phyloP scores from a whole-genome alignment of 176 grass and related monocot genomes.

The Microstegium vimineum region DNA sequence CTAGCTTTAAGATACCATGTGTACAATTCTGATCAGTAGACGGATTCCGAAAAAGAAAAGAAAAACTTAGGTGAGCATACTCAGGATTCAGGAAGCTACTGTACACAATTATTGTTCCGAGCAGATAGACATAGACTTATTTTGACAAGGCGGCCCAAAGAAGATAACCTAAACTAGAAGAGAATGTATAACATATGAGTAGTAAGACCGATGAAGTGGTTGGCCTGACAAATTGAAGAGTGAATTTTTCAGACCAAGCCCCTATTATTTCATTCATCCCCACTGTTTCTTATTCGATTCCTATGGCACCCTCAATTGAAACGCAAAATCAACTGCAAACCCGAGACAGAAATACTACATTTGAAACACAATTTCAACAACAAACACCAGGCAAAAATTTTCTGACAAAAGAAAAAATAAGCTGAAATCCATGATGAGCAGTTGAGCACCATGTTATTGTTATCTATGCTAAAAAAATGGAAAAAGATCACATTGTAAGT shows the following conservation, averaged over 20 bases:
- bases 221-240: constrained; percentile 28
- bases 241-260: constrained; percentile 12
- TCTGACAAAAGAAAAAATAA: not conserved
- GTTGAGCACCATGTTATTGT: not conserved
- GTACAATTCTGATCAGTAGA: constrained; percentile 6
- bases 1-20: constrained; percentile 20
- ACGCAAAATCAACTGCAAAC: constrained; percentile 15
- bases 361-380: constrained; percentile 11
- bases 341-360: not conserved
- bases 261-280: not conserved
- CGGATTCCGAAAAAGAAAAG: constrained; percentile 1
- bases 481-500: not conserved
- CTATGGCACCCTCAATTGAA: constrained; percentile 6
- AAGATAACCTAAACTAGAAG: constrained; percentile 21
- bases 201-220: constrained; percentile 33
- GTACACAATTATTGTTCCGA: constrained; percentile 17
- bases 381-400: constrained; percentile 1
- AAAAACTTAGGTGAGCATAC: constrained; percentile 17
- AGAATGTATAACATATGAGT: constrained; percentile 12
- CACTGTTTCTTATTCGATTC: constrained; percentile 15
- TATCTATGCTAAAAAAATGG: not conserved
- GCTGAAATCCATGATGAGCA: not conserved
- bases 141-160: not conserved
- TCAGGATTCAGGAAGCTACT: not conserved
- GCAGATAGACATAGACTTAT: constrained; percentile 2